Evolutionary conservation across 2,329 filamentous ascomycete species (phyloP).

Genomic region (Rhexocercosporidium sp.): DNA sequence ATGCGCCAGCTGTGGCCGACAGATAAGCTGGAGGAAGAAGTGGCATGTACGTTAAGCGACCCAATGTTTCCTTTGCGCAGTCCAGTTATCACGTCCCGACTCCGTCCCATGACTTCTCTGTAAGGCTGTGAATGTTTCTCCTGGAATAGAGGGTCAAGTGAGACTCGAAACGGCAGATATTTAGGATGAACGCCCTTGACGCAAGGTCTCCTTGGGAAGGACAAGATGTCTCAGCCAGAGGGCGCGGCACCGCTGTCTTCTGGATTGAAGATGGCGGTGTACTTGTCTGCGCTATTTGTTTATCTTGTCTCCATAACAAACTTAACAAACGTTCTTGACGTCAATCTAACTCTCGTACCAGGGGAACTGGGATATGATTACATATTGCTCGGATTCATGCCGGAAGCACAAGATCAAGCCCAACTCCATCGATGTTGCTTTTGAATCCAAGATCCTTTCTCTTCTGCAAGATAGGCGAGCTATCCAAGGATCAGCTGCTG

Average conservation of each 20-base stretch:
- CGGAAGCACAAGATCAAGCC: constrained; percentile 25
- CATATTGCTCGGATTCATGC: constrained; percentile 26
- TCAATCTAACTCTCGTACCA: background rate
- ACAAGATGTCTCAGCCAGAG: constrained; percentile 6
- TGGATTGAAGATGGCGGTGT: background rate
- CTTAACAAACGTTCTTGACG: background rate
- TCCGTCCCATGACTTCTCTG: constrained; percentile 1
- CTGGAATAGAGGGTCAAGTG: constrained; percentile 11
- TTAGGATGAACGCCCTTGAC: background rate
- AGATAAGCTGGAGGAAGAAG: constrained; percentile 28
- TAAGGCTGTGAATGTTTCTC: background rate
- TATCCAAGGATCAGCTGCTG: constrained; percentile 9
- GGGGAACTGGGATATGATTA: constrained; percentile 28
- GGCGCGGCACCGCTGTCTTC: background rate
- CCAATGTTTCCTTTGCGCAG: too few relatives aligned
- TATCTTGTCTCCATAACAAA: background rate
- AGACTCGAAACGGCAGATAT: background rate
- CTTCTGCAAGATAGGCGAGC: constrained; percentile 15
- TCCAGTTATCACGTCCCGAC: background rate
- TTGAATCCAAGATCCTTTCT: constrained; percentile 22
- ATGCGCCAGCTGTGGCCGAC: constrained; percentile 23
- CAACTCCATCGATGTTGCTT: constrained; percentile 17
- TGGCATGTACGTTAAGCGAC: constrained; percentile 19
- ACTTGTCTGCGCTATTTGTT: background rate
- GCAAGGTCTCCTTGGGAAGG: background rate